A percentile compares a stretch with the other conserved stretches of the same genome.
Conservation (phyloP, 495 filamentous ascomycete species). For the Aspergillus homomorphus region DNA sequence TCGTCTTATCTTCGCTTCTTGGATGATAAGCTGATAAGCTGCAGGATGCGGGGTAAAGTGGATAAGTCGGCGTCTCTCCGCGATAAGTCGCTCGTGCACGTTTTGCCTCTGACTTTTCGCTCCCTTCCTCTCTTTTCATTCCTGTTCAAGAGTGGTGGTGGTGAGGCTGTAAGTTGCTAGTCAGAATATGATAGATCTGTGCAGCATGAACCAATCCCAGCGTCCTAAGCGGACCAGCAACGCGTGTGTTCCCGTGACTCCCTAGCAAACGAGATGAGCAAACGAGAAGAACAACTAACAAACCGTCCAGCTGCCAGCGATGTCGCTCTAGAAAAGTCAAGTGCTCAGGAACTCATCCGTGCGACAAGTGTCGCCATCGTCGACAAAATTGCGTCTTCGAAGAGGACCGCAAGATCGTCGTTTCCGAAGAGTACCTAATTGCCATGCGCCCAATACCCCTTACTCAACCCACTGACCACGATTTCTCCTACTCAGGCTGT, state of each 20-base stretch:
- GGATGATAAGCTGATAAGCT: not conserved
- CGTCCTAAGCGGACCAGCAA: constrained; percentile 20
- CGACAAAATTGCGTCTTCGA: constrained; percentile 28
- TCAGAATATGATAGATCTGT: not conserved
- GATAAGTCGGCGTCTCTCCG: not conserved
- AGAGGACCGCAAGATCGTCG: constrained; percentile 31
- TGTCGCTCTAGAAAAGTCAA: constrained; percentile 35
- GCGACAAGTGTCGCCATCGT: constrained; percentile 30
- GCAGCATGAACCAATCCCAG: constrained; percentile 13
- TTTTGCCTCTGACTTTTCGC: not conserved
- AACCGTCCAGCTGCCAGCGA: constrained; percentile 24
- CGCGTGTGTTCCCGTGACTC: constrained; percentile 13
- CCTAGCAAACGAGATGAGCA: not conserved
- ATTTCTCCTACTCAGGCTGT: constrained; percentile 9
- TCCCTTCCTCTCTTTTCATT: not conserved
- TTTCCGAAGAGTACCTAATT: constrained; percentile 33
- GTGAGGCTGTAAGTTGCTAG: not conserved
- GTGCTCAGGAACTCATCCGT: constrained; percentile 31
- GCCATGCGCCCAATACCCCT: too few relatives aligned
- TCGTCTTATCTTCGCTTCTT: not conserved
- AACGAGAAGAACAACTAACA: not conserved
- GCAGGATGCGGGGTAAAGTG: not conserved
- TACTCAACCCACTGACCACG: not conserved
- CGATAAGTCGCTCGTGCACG: not conserved
- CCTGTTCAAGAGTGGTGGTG: not conserved